Evolutionary conservation across 179 eudicot species (phyloP).

Genomic region (Patellifolia procumbens): DNA sequence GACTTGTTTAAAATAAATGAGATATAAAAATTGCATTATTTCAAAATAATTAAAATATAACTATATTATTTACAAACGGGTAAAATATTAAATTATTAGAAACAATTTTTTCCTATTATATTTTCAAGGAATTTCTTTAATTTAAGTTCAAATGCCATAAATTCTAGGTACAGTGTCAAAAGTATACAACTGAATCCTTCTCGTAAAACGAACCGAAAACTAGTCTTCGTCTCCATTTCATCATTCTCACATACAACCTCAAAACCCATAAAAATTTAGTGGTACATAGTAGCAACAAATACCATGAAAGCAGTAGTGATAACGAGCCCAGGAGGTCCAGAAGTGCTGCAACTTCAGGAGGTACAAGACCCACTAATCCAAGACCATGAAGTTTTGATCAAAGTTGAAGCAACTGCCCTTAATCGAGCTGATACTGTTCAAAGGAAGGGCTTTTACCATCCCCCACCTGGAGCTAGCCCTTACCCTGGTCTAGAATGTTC

Average conservation of each 20-base stretch:
- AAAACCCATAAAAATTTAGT: conserved; percentile 1
- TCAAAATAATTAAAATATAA: no score
- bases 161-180: no score
- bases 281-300: not conserved
- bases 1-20: no score
- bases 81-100: no score
- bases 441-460: conserved; percentile 67
- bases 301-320: conserved; percentile 87
- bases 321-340: conserved; percentile 74
- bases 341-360: conserved; percentile 68
- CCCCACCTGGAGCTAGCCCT: conserved; percentile 72
- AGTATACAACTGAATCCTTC: not conserved
- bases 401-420: conserved; percentile 75
- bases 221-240: no score
- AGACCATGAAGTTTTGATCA: conserved; percentile 71
- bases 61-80: no score
- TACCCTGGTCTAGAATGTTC: conserved; percentile 92
- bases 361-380: conserved; percentile 67
- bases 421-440: conserved; percentile 87
- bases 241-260: not conserved
- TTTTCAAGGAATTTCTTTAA: no score
- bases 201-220: no score
- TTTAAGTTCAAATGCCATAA: no score
- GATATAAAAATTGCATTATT: no score
- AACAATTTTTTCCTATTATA: no score